Evolutionary conservation across 2,329 filamentous ascomycete species (phyloP).

Genomic region (Pseudogymnoascus sp.): DNA sequence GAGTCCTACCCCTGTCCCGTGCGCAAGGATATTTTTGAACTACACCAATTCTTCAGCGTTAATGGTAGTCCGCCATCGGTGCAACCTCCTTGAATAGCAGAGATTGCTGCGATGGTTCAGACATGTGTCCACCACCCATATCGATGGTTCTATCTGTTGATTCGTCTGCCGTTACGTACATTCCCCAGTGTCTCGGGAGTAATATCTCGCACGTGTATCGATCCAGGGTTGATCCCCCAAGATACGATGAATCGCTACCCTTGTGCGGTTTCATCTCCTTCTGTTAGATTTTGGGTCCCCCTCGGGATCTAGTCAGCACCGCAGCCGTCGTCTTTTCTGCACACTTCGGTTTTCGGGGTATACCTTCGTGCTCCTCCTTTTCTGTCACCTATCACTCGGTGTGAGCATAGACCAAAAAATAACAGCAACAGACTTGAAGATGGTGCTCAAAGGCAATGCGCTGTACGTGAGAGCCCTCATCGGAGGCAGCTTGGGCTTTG

Average conservation of each 20-base stretch:
- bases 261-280: not conserved
- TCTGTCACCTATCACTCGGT: not conserved
- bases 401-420: not conserved
- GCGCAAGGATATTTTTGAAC: not conserved
- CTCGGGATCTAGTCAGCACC: not conserved
- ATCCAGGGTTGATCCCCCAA: slow-evolving; percentile 11
- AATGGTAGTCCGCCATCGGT: slow-evolving; percentile 30
- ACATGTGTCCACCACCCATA: not conserved
- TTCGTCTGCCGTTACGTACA: slow-evolving; percentile 7
- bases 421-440: not conserved
- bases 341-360: not conserved
- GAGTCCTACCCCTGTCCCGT: not conserved
- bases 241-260: slow-evolving; percentile 7
- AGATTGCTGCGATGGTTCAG: not conserved
- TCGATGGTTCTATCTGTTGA: not conserved
- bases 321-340: not conserved
- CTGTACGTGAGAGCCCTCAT: not conserved
- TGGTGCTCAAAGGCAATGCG: slow-evolving; percentile 5
- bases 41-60: slow-evolving; percentile 28
- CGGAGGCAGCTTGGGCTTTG: slow-evolving; percentile 22
- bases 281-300: not conserved
- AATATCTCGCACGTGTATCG: slow-evolving; percentile 16
- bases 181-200: slow-evolving; percentile 3
- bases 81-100: slow-evolving; percentile 14
- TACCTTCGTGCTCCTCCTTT: not conserved